Evolutionary conservation across 768 basidiomycete species (phyloP).

Genomic region (Trametes gibbosa): DNA sequence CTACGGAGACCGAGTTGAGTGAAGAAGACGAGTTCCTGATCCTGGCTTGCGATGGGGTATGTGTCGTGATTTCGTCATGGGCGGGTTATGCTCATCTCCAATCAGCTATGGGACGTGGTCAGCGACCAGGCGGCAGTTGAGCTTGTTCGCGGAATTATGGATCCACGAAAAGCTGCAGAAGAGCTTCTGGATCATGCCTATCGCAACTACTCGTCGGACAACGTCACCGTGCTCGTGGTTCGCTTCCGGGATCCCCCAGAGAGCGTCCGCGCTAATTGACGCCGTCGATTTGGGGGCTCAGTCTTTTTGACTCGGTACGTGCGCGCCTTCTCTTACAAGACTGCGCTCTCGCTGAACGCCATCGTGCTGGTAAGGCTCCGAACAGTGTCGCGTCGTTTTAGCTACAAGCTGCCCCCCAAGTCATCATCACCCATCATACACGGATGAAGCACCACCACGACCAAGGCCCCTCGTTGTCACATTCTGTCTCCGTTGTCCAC

Average conservation of each 20-base stretch:
- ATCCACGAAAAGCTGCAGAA: slow-evolving; percentile 81
- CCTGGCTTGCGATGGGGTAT: slow-evolving; percentile 94
- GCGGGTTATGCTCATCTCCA: not conserved
- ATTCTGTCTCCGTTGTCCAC: not conserved
- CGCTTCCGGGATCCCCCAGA: slow-evolving; percentile 59
- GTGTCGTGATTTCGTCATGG: slow-evolving; percentile 32
- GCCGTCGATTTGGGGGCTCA: slow-evolving; percentile 17
- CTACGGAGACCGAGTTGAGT: slow-evolving; percentile 92
- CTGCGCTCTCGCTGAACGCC: not conserved
- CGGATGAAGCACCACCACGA: slow-evolving; percentile 6
- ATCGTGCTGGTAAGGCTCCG: slow-evolving; percentile 8
- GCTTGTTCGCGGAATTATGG: slow-evolving; percentile 64
- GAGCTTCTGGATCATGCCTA: slow-evolving; percentile 81
- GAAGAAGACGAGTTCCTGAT: slow-evolving; percentile 93
- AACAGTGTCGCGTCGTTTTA: slow-evolving; percentile 12
- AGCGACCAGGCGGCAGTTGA: slow-evolving; percentile 90
- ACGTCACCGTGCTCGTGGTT: slow-evolving; percentile 88
- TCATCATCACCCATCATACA: slow-evolving; percentile 12
- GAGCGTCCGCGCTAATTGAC: slow-evolving; percentile 15
- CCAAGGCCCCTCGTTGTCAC: not conserved
- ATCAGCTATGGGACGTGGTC: slow-evolving; percentile 93
- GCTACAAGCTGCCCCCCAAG: slow-evolving; percentile 16
- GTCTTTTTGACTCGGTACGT: slow-evolving; percentile 9
- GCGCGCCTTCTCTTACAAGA: not conserved
- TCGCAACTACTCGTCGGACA: slow-evolving; percentile 88